Evolutionary conservation across 2,329 filamentous ascomycete genomes (phyloP), one percentile per base, ranked within the genome.

Genomic region (Aaosphaeria pasadenensis): DNA sequence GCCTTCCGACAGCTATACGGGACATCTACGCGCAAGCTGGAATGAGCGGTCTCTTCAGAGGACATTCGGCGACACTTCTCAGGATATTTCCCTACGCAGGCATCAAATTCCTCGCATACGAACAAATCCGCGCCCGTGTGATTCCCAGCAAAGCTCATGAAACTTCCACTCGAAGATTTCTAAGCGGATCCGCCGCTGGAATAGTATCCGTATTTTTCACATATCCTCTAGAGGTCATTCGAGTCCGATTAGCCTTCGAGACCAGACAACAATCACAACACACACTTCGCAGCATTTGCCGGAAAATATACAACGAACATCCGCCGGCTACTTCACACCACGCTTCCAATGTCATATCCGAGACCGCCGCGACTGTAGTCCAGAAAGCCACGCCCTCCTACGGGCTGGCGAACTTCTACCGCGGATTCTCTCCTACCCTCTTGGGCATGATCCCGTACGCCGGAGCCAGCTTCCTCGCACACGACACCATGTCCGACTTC

Each of bases 41-140:
- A 35, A 56, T 81, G 2, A 68, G 77, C 7, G 94, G 94, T 1
- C 79, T 99, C 5, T 99, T 91, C 73, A 87, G 94, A 45, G 94
- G 94, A 5, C 94, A 99, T 70, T 96, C 91, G 4, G 94, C 91
- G 3, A 99, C 94, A 0, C 77, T 99, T 3, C 79, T 97, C 45
- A 86, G 94, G 55, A 95, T 99, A 54, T 99, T 97, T 62, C 94
- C 94, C 5, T 99, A 99, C 70, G 94, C 92, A 11, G 92, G 89
- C 41, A 96, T 97, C 72, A 99, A 99, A 66, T 99, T 99, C 65
- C 82, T 99, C 39, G 91, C 92, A 41, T 99, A 99, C 74, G 94
- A 99, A 71, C 94, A 99, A 71, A 89, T 96, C 55, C 88, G 94
- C 50, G 83, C 87, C 9, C 63, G 85, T 11, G 65, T 97, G 31